Conservation (phyloP, 495 filamentous ascomycete species). For the Penicillium coprophilum region DNA sequence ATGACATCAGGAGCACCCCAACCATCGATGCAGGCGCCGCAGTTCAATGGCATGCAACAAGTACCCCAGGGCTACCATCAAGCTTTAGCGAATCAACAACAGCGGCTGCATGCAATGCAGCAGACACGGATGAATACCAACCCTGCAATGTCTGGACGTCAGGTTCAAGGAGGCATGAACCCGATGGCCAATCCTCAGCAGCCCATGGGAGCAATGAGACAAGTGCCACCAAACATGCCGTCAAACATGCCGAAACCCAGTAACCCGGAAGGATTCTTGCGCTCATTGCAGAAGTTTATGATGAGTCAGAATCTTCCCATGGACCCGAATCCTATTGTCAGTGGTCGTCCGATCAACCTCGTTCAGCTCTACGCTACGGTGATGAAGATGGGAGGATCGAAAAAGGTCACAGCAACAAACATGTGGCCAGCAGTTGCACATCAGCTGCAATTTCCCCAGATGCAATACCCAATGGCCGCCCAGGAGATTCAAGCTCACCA, state of each 20-base stretch:
- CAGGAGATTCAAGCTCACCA: constrained; percentile 71
- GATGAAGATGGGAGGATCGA: constrained; percentile 75
- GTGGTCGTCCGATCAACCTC: constrained; percentile 67
- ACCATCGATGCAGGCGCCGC: constrained; percentile 49
- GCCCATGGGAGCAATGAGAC: constrained; percentile 48
- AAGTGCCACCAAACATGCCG: constrained; percentile 70
- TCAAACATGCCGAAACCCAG: constrained; percentile 60
- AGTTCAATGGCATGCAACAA: constrained; percentile 43
- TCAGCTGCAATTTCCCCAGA: constrained; percentile 61
- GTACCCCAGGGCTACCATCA: constrained; percentile 52
- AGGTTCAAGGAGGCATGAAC: constrained; percentile 42
- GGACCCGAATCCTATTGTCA: constrained; percentile 66
- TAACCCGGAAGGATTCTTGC: constrained; percentile 72
- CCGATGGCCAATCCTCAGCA: constrained; percentile 48
- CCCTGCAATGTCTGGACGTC: constrained; percentile 43
- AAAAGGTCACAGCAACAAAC: constrained; percentile 63
- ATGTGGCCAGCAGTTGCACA: constrained; percentile 72
- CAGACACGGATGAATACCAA: constrained; percentile 65
- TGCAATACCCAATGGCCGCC: constrained; percentile 63
- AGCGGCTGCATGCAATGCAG: constrained; percentile 55
- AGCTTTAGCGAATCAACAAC: constrained; percentile 48
- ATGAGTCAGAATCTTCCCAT: constrained; percentile 63
- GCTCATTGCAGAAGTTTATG: constrained; percentile 72
- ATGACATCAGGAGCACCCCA: constrained; percentile 36
- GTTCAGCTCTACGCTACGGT: constrained; percentile 74